These are phyloP conservation scores for Blastobotrys chiropterorum DNA, from an alignment of 805 yeast genomes.

Conservation along the genomic window DNA sequence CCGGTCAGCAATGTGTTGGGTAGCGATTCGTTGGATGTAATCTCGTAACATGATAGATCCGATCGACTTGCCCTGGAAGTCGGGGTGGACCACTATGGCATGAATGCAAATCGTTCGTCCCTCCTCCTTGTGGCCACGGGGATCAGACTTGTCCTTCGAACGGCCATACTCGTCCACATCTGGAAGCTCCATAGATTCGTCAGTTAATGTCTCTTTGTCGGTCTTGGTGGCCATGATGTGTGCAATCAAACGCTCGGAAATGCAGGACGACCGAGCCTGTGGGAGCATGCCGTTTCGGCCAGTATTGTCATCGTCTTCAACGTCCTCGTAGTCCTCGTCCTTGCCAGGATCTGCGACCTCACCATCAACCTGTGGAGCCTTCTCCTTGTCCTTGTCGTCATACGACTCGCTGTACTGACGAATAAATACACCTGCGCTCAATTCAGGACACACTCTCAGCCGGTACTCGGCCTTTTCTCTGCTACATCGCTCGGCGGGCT, in stretches of 20 bases:
- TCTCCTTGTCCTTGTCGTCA: slow-evolving; percentile 14
- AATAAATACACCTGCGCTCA: slow-evolving; percentile 80
- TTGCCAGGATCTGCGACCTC: slow-evolving; percentile 27
- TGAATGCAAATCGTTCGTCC: slow-evolving; percentile 77
- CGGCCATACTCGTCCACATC: slow-evolving; percentile 26
- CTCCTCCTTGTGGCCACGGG: slow-evolving; percentile 64
- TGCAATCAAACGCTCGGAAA: slow-evolving; percentile 62
- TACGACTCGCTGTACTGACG: slow-evolving; percentile 49
- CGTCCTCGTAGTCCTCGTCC: slow-evolving; percentile 28
- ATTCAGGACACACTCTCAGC: slow-evolving; percentile 77
- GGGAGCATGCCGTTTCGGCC: slow-evolving; percentile 6
- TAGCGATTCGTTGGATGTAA: slow-evolving; percentile 81
- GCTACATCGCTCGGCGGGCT: slow-evolving; percentile 58
- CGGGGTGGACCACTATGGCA: slow-evolving; percentile 69
- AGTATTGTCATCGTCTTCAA: slow-evolving; percentile 26
- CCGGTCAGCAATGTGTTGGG: slow-evolving; percentile 77
- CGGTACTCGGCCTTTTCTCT: slow-evolving; percentile 62
- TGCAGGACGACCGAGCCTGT: slow-evolving; percentile 17
- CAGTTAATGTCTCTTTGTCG: slow-evolving; percentile 40
- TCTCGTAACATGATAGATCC: slow-evolving; percentile 82
- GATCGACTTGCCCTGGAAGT: slow-evolving; percentile 72
- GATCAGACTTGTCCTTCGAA: slow-evolving; percentile 20
- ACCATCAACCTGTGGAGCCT: slow-evolving; percentile 11
- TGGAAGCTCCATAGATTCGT: slow-evolving; percentile 57
- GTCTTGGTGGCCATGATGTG: slow-evolving; percentile 77